Base-by-base conservation (phyloP, 176 grass and related monocot genomes). In the Oryza coarctata region DNA sequence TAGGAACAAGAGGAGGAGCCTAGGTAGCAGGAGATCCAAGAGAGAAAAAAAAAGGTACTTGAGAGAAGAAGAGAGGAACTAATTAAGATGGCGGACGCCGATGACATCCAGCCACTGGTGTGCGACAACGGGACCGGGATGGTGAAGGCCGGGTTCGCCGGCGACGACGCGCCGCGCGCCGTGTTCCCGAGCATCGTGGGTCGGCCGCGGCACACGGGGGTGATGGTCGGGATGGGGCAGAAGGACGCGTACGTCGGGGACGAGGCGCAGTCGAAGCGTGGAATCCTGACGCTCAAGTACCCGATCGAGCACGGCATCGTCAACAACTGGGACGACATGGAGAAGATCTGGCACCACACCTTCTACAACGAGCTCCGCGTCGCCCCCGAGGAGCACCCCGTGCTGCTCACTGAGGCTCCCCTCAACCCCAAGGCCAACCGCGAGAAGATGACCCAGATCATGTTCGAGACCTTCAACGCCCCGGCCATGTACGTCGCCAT, bases 361-460 rank as follows among this genome's bases (percentile, higher is more conserved):
- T 92, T 92, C 86, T 92, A 88, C 77, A 92, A 92, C 10, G 90
- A 92, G 86, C 90, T 92, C 45, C 71, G 90, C 32, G 90, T 92
- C 0, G 90, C 90, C 27, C 90, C 90, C 6, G 90, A 92, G 79
- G 90, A 92, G 78, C 90, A 92, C 68, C 90, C 90, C 2, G 83
- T 92, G 0, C 7, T 92, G 0, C 77, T 92, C 1, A 92, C 90
- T 0, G 90, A 92, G 76, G 90, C 90, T 0, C 90, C 90, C 6
- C 86, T 92, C 75, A 92, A 92, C 73, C 90, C 90, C 73, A 92
- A 92, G 83, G 90, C 86, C 57, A 92, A 92, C 7, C 68, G 90
- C 0, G 90, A 92, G 81, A 92, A 92, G 82, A 92, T 92, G 90
- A 92, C 90, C 45, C 90, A 92, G 86, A 92, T 92, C 86, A 92